Base-by-base conservation (phyloP, 2,329 filamentous ascomycete species). In the Tolypocladium ophioglossoides region DNA sequence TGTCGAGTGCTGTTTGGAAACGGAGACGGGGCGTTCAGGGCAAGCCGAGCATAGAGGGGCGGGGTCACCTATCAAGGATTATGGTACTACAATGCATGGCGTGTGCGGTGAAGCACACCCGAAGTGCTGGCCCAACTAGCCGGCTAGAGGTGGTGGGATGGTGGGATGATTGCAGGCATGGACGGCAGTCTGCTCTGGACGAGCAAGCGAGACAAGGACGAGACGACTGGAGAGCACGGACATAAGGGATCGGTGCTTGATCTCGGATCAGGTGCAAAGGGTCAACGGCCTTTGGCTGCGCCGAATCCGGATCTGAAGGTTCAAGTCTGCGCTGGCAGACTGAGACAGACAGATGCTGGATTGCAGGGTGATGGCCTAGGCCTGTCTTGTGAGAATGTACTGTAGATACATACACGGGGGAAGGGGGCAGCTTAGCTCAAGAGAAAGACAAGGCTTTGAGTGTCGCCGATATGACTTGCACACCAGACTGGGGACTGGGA, bases 41-140 rank as follows among this genome's bases (percentile, higher is more conserved):
- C 32, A 54, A 54, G 54, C 30, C 53, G 22, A 56, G 52, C 54
- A 57, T 57, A 57, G 53, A 57, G 51, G 50, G 50, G n/a, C 51
- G 30, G 54, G n/a, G 51, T 37, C 24, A 54, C 52, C 27, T 47
- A 34, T 46, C 40, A 39, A 52, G 32, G 50, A 35, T 40, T 16
- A 22, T 32, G 56, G 32, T 35, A 34, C 20, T 35, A 40, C 32
- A 54, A 40, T 32, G 46, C 46, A 50, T 54, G 56, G 56, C 52
- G 48, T 53, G 27, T 32, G 44, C 44, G 4, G 27, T n/a, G 44
- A n/a, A 32, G 44, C 24, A 11, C 16, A 32, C 14, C 30, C 24
- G 24, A 4, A 10, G n/a, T 4, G 18, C 44, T n/a, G 44, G 27
- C 24, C 10, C 16, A 30, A 30, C 24, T 32, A 16, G 40, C 22